A percentile compares a stretch with the other conserved stretches of the same genome.
These are phyloP conservation scores for Nothopassalora personata DNA, from an alignment of 2,329 filamentous ascomycete species.

Conservation along the genomic window DNA sequence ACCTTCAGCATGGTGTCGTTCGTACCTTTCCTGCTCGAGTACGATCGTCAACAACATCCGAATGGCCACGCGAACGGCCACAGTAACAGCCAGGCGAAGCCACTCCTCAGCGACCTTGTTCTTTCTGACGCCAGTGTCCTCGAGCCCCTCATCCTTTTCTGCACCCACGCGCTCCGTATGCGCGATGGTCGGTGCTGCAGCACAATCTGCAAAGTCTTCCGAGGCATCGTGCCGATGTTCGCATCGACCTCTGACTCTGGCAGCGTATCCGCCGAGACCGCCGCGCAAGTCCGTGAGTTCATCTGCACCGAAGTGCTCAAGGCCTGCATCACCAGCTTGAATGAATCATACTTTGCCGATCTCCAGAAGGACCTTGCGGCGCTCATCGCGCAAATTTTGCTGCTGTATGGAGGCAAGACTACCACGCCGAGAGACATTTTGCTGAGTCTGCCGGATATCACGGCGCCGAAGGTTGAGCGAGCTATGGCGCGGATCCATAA, in stretches of 20 bases:
- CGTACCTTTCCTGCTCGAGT: slow-evolving; percentile 79
- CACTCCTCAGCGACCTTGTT: slow-evolving; percentile 74
- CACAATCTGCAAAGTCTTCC: slow-evolving; percentile 79
- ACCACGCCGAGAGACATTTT: slow-evolving; percentile 69
- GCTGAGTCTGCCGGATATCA: slow-evolving; percentile 73
- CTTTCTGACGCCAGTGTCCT: slow-evolving; percentile 71
- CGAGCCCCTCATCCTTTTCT: slow-evolving; percentile 85
- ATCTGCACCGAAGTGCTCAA: slow-evolving; percentile 84
- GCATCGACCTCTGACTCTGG: slow-evolving; percentile 40
- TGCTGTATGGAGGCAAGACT: slow-evolving; percentile 66
- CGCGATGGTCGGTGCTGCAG: slow-evolving; percentile 83
- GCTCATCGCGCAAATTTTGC: slow-evolving; percentile 79
- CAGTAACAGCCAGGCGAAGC: slow-evolving; percentile 26
- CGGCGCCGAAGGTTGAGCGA: slow-evolving; percentile 58
- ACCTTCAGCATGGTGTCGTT: slow-evolving; percentile 90
- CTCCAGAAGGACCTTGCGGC: slow-evolving; percentile 86
- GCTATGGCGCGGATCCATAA: slow-evolving; percentile 36
- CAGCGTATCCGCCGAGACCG: slow-evolving; percentile 34
- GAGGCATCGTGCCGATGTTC: slow-evolving; percentile 79
- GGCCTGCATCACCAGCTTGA: slow-evolving; percentile 81
- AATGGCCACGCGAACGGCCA: slow-evolving; percentile 10
- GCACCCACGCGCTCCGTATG: slow-evolving; percentile 83
- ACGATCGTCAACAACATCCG: slow-evolving; percentile 46
- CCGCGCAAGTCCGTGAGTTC: slow-evolving; percentile 73
- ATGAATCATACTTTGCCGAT: slow-evolving; percentile 95